Evolutionary conservation across 176 grass and related monocot species (phyloP), one percentile per base, ranked within the genome.

Genomic region (Raddia distichophylla): DNA sequence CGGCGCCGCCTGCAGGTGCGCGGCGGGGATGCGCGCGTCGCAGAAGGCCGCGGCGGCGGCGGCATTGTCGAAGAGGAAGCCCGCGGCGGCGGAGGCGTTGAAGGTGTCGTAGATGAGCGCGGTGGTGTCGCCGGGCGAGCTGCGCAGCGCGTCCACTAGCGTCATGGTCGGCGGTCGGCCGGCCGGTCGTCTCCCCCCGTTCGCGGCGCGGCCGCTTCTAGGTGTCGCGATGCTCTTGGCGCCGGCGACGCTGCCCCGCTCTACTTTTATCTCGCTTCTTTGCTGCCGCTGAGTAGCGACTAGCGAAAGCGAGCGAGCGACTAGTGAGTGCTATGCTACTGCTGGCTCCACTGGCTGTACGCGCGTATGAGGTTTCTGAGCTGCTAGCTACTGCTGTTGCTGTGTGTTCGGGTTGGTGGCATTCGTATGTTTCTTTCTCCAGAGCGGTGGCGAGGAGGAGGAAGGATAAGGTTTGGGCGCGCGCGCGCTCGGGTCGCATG

Each of bases 21-120:
- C 12, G 10, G 64, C 12, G 10, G 64, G 6, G 40, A 81, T 81
- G 64, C 89, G 76, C 22, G 63, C 62, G 45, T 70, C 87, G 60
- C 44, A 81, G 82, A 85, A 81, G 0, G 73, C 55, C 10, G 67
- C 2, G n/a, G 27, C 27, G 27, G 27, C 27, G 37, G 37, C 78
- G 35, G 62, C 88, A 79, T 82, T 67, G 92, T 89, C 78, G 80
- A 89, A 91, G 60, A 94, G 69, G 68, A 89, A 73, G 32, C 65
- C 71, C 32, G 86, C 62, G 33, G 86, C 62, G 33, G 72, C 18
- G 3, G 82, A 69, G 52, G 87, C 88, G 84, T 89, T 86, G 80
- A 93, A 90, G 80, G 90, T 91, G 76, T 91, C 88, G 81, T 89
- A 96, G 80, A 93, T 75, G 88, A 93, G 85, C 71, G 71, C 64